These are phyloP conservation scores for Takashimella tepidaria DNA, from an alignment of 1,284 basidiomycete species.

Conservation along the genomic window DNA sequence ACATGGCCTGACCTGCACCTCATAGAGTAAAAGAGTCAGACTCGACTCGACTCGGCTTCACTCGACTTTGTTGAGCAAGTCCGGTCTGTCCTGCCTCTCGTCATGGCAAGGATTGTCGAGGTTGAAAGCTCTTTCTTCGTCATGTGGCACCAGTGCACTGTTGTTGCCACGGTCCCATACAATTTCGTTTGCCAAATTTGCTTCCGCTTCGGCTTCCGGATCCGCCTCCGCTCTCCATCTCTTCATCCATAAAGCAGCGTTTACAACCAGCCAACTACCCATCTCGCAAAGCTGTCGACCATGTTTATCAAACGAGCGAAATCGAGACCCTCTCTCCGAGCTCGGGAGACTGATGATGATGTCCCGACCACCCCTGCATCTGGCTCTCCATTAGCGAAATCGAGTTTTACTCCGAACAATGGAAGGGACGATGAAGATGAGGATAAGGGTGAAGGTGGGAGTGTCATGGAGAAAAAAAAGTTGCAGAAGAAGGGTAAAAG, in stretches of 20 bases:
- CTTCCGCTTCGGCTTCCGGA: slow-evolving; percentile 5
- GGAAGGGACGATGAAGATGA: slow-evolving; percentile 20
- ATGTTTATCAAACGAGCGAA: slow-evolving; percentile 46
- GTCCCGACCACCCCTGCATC: slow-evolving; percentile 15
- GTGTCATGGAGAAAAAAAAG: slow-evolving; percentile 43
- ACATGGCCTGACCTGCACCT: too few species aligned
- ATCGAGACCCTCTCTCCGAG: slow-evolving; percentile 34
- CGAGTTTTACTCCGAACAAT: slow-evolving; percentile 20
- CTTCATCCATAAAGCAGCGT: neutral
- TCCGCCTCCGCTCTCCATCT: neutral
- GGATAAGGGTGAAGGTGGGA: slow-evolving; percentile 22
- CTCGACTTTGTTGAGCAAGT: too few species aligned
- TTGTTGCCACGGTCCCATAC: too few species aligned
- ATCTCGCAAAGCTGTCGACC: slow-evolving; percentile 3
- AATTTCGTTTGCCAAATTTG: slow-evolving; percentile 4
- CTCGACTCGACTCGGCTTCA: too few species aligned
- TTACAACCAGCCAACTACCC: neutral
- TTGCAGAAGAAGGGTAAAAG: slow-evolving; percentile 29
- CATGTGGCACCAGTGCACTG: too few species aligned
- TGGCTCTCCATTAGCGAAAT: slow-evolving; percentile 27
- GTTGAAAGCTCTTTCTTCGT: too few species aligned
- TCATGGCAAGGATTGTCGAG: too few species aligned
- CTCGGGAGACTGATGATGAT: slow-evolving; percentile 29
- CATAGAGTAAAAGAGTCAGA: too few species aligned
- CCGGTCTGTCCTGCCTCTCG: too few species aligned